Conservation (phyloP, 352 stramenopile species). For the Phytophthora crassamura region DNA sequence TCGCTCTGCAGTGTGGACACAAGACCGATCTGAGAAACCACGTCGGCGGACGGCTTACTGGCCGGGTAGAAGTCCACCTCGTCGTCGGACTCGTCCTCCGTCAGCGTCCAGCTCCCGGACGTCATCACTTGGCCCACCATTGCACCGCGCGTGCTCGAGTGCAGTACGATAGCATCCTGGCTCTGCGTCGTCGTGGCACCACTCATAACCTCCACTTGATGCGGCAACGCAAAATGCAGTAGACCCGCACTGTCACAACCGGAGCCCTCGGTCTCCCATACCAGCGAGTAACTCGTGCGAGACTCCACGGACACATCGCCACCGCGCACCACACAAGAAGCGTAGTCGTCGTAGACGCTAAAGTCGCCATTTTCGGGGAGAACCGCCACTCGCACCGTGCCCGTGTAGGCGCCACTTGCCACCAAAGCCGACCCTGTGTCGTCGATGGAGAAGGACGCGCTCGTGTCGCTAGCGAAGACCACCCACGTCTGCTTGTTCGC, state of each 20-base stretch:
- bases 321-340: slow-evolving; percentile 49
- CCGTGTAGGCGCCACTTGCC: slow-evolving; percentile 37
- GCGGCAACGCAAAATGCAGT: slow-evolving; percentile 57
- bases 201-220: slow-evolving; percentile 50
- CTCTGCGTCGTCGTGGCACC: slow-evolving; percentile 13
- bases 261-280: slow-evolving; percentile 47
- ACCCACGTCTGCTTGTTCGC: slow-evolving; percentile 69
- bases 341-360: slow-evolving; percentile 52
- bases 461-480: slow-evolving; percentile 44
- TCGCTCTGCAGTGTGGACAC: slow-evolving; percentile 43
- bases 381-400: slow-evolving; percentile 54
- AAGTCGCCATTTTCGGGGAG: slow-evolving; percentile 35
- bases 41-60: slow-evolving; percentile 18
- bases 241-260: slow-evolving; percentile 42
- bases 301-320: slow-evolving; percentile 46
- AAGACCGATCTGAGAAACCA: slow-evolving; percentile 18
- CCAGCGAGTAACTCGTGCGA: slow-evolving; percentile 57
- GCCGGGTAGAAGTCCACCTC: slow-evolving; percentile 57
- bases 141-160: slow-evolving; percentile 58
- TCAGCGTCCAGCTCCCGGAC: slow-evolving; percentile 41
- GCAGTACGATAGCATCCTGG: slow-evolving; percentile 28
- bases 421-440: slow-evolving; percentile 39
- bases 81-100: slow-evolving; percentile 42
- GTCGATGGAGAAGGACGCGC: slow-evolving; percentile 38
- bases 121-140: slow-evolving; percentile 51